Evolutionary conservation across 2,329 filamentous ascomycete species (phyloP), one percentile per base, ranked within the genome.

Genomic region (Pyrenophora tritici-repentis): DNA sequence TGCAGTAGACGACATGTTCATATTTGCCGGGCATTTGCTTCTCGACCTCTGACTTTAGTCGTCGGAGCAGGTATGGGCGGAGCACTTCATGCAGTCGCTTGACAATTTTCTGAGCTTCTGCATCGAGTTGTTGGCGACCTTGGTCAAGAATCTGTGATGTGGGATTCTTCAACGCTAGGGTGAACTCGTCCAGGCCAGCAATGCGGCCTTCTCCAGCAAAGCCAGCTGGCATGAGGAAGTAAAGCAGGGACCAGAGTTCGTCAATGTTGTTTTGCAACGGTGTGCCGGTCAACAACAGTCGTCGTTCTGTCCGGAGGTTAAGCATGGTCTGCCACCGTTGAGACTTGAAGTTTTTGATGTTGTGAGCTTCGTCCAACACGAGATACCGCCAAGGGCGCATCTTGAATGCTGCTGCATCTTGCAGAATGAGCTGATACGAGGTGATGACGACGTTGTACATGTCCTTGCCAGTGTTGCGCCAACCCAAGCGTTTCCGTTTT

Each of bases 261-360:
- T 93, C 95, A 4, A 99, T 80, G 56, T 97, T 97, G 74, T 99
- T 99, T 72, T 99, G 94, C 18, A 99, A 80, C 2, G 95, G 94
- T 1, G 94, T 99, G 50, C 94, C 94, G 0, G 94, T 99, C 9
- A 99, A 81, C 0, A 99, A 78, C 9, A 99, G 83, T 29, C 94
- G 85, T 22, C 92, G 87, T 57, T 88, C 86, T 0, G 94, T 97
- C 65, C 95, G 93, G 77, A 99, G 95, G 0, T 89, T 94, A 17
- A 99, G 84, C 58, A 99, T 83, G 0, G 91, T 93, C 72, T 97
- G 94, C 92, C 94, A 99, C 58, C 93, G 83, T 72, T 97, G 92
- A 1, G 93, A 97, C 67, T 96, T 92, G 80, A 97, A 99, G 74
- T 99, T 99, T 70, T 99, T 97, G 81, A 99, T 99, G 75, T 99